phyloP scores from a whole-genome alignment of 495 filamentous ascomycete species.

The Geopyxis carbonaria region DNA sequence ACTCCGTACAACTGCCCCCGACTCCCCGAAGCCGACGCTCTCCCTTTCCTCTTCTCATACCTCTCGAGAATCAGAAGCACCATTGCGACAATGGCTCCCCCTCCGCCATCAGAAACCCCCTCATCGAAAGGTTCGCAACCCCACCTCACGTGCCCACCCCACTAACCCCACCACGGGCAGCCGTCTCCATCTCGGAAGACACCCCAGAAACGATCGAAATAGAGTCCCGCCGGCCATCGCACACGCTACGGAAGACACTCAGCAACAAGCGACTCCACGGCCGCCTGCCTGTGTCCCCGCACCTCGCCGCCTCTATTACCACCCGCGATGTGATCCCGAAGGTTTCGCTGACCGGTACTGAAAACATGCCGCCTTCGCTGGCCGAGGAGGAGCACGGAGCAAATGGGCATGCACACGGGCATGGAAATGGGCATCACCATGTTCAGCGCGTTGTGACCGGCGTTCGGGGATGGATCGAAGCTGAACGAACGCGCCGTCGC shows the following conservation, averaged over 20 bases:
- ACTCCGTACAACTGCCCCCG: no score
- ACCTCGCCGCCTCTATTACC: background rate
- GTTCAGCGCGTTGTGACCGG: background rate
- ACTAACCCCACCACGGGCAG: constrained; percentile 1
- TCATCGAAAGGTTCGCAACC: no score
- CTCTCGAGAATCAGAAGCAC: no score
- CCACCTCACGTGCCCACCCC: no score
- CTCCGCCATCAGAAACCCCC: no score
- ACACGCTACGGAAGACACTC: constrained; percentile 9
- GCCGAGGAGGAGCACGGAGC: background rate
- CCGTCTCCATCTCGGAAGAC: constrained; percentile 2
- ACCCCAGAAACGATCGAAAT: constrained; percentile 4
- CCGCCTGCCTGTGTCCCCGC: constrained; percentile 8
- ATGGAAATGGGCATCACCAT: background rate
- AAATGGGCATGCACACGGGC: no score
- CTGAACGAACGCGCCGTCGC: background rate
- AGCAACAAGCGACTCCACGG: constrained; percentile 12
- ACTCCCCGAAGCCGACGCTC: no score
- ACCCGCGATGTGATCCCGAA: background rate
- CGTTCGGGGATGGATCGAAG: background rate
- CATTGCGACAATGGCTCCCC: no score
- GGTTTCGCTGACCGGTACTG: background rate
- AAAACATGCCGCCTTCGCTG: no score
- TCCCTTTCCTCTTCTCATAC: no score
- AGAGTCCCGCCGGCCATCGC: constrained; percentile 6